These are phyloP conservation scores for Austroboletus niveus DNA, from an alignment of 1,284 basidiomycete species.

Conservation along the genomic window DNA sequence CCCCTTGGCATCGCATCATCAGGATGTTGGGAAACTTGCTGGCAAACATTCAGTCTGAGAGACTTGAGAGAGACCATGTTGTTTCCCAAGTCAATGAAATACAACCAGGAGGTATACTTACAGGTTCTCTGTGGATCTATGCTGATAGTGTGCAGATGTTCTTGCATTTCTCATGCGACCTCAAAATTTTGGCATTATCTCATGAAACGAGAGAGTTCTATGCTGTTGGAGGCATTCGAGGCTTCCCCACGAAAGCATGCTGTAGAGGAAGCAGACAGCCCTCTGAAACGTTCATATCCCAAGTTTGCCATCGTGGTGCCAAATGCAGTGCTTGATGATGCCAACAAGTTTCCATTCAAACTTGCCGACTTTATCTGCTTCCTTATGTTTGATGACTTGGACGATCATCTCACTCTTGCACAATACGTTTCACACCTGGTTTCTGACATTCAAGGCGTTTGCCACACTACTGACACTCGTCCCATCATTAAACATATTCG, in stretches of 20 bases:
- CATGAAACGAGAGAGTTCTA: neutral
- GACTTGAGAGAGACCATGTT: neutral
- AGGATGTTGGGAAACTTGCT: constrained; percentile 1
- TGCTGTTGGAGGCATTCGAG: neutral
- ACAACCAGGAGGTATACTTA: too few relatives aligned
- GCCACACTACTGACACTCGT: constrained; percentile 11
- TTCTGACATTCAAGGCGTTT: constrained; percentile 21
- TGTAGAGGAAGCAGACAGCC: constrained; percentile 14
- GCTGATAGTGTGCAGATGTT: neutral
- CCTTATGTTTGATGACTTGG: constrained; percentile 16
- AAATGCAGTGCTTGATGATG: constrained; percentile 10
- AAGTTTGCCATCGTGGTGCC: constrained; percentile 24
- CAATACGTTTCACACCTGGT: constrained; percentile 34
- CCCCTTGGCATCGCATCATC: constrained; percentile 3
- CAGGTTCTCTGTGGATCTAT: neutral
- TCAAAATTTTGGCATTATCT: neutral
- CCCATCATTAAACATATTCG: constrained; percentile 25
- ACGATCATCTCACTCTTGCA: constrained; percentile 1
- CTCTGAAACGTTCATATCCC: constrained; percentile 14
- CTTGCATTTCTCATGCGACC: neutral
- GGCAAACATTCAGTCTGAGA: neutral
- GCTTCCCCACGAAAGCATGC: neutral
- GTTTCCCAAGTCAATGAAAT: neutral
- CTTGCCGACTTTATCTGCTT: constrained; percentile 17
- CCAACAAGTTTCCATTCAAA: constrained; percentile 7